These are phyloP conservation scores for Earliella scabrosa DNA, from an alignment of 1,284 basidiomycete genomes.

Conservation along the genomic window DNA sequence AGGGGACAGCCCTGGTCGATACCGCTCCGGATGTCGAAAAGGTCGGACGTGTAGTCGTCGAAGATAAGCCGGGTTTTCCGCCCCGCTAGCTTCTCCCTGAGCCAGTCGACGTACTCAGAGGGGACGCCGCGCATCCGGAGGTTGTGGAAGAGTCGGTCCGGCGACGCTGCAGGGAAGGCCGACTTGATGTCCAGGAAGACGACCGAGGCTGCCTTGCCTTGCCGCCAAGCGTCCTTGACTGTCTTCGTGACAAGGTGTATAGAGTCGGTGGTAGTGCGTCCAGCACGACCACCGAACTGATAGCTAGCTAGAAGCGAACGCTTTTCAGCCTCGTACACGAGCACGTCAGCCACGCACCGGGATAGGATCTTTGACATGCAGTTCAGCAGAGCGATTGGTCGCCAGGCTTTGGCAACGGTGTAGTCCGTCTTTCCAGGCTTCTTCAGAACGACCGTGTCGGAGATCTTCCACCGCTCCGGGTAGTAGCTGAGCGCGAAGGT, in stretches of 20 bases:
- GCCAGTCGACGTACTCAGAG: constrained; percentile 26
- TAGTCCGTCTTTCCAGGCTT: constrained; percentile 46
- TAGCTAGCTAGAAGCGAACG: constrained; percentile 29
- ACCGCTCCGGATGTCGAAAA: constrained; percentile 32
- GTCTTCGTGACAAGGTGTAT: constrained; percentile 36
- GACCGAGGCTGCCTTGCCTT: too few relatives aligned
- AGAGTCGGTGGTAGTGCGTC: constrained; percentile 41
- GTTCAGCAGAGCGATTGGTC: constrained; percentile 45
- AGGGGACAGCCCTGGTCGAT: too few relatives aligned
- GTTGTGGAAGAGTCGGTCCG: too few relatives aligned
- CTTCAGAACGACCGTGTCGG: constrained; percentile 37
- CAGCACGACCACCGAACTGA: constrained; percentile 42
- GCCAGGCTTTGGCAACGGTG: constrained; percentile 37
- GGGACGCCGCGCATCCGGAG: constrained; percentile 35
- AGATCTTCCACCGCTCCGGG: constrained; percentile 36
- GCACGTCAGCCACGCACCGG: constrained; percentile 28
- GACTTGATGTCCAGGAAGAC: too few relatives aligned
- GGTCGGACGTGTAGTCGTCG: constrained; percentile 33
- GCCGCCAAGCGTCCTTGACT: constrained; percentile 40
- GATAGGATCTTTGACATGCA: constrained; percentile 41
- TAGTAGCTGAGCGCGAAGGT: constrained; percentile 33
- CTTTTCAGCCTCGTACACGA: too few relatives aligned
- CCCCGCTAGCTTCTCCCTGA: constrained; percentile 27
- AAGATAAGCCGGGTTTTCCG: constrained; percentile 33
- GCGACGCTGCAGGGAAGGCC: too few relatives aligned